These are phyloP conservation scores for Arthroderma sp. DNA, from an alignment of 2,329 filamentous ascomycete species.

Conservation along the genomic window DNA sequence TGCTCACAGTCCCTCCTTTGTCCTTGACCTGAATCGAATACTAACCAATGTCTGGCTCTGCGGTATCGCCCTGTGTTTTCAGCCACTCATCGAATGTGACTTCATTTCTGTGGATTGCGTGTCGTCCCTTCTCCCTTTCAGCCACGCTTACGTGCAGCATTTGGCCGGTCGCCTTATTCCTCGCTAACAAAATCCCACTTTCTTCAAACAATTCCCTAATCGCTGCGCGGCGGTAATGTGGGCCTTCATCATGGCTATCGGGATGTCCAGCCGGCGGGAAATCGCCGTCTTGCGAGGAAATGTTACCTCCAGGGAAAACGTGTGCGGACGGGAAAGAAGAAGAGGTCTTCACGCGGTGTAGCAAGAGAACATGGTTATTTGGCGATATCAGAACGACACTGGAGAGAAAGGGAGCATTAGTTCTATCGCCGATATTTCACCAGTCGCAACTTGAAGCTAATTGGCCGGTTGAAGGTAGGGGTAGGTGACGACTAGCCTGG, in stretches of 20 bases:
- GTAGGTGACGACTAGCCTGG: slow-evolving; percentile 35
- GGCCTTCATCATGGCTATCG: slow-evolving; percentile 54
- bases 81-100: slow-evolving; percentile 57
- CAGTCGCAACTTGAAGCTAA: neutral
- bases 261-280: slow-evolving; percentile 38
- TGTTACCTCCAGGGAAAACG: slow-evolving; percentile 85
- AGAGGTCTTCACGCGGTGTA: slow-evolving; percentile 73
- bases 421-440: neutral
- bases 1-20: too few species aligned
- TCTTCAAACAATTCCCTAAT: slow-evolving; percentile 92
- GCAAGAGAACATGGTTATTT: slow-evolving; percentile 71
- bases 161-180: slow-evolving; percentile 24
- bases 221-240: slow-evolving; percentile 66
- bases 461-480: neutral
- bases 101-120: slow-evolving; percentile 52
- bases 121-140: slow-evolving; percentile 53
- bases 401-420: neutral
- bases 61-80: slow-evolving; percentile 21
- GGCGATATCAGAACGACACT: slow-evolving; percentile 79
- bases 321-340: slow-evolving; percentile 80
- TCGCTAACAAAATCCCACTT: slow-evolving; percentile 71
- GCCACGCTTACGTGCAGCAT: slow-evolving; percentile 49
- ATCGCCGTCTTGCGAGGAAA: slow-evolving; percentile 59
- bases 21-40: too few species aligned
- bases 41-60: slow-evolving; percentile 45